These are phyloP conservation scores for Phytopythium sindhum DNA, from an alignment of 352 stramenopile species.

Conservation along the genomic window DNA sequence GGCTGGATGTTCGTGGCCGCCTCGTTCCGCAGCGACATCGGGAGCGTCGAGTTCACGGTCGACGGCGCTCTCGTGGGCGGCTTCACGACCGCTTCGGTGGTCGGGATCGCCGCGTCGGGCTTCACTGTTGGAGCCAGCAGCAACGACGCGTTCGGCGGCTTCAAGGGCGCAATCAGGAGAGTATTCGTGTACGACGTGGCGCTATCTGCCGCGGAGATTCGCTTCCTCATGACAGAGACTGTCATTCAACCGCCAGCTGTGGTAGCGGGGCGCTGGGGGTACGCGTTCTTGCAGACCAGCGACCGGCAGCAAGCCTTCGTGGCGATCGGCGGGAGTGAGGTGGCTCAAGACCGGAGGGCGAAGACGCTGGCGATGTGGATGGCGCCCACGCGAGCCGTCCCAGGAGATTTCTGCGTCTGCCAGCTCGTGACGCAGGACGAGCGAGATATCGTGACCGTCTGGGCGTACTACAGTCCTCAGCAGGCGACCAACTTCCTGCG, in stretches of 20 bases:
- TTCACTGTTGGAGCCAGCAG: slow-evolving; percentile 14
- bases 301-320: slow-evolving; percentile 15
- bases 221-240: slow-evolving; percentile 32
- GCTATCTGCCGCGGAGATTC: slow-evolving; percentile 31
- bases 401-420: slow-evolving; percentile 13
- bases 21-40: slow-evolving; percentile 14
- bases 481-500: not conserved
- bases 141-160: slow-evolving; percentile 17
- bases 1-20: slow-evolving; percentile 41
- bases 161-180: slow-evolving; percentile 32
- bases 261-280: slow-evolving; percentile 22
- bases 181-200: slow-evolving; percentile 45
- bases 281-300: slow-evolving; percentile 14
- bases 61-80: not conserved
- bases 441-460: slow-evolving; percentile 8
- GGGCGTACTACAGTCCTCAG: slow-evolving; percentile 8
- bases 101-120: not conserved
- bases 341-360: not conserved
- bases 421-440: slow-evolving; percentile 4
- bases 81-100: not conserved
- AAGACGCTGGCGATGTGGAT: slow-evolving; percentile 18
- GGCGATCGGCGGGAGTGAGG: not conserved
- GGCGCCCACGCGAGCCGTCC: not conserved
- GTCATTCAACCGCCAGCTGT: slow-evolving; percentile 9
- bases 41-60: slow-evolving; percentile 1